Base-by-base conservation (phyloP, 2,329 filamentous ascomycete genomes). In the Diatrype stigma region DNA sequence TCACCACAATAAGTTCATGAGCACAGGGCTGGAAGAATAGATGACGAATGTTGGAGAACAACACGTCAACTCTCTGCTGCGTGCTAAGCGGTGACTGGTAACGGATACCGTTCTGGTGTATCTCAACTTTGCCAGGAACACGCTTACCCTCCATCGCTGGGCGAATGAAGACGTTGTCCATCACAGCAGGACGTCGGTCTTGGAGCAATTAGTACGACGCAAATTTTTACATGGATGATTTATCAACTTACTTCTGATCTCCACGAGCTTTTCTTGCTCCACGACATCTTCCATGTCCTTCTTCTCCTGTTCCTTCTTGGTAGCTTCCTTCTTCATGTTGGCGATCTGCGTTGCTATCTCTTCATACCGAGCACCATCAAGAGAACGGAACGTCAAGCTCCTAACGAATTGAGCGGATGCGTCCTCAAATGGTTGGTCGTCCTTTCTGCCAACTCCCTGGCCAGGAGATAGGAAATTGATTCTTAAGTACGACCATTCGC, bases 211-310 rank as follows among this genome's bases (percentile, higher is more conserved):
- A 83, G 75, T 50, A 61, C 55, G 50, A 61, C 55, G 30, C 49
- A 51, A 16, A 45, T 40, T 16, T 38, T 22, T 10, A 34, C 12
- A 23, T 3, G 28, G 37, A 34, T 32, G 11, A 14, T 22, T 40
- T 35, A n/a, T n/a, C 6, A 16, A 75, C 85, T 75, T 76, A 90
- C 89, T 96, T 77, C 94, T 82, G 60, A 97, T 92, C 67, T 96
- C 92, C 60, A 95, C 78, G 48, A 99, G 83, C 75, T 99, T 99
- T 68, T 99, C 94, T 70, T 99, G 94, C 71, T 97, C 94, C 6
- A 99, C 92, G 21, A 99, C 94, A 70, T 99, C 94, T 68, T 99
- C 94, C 88, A 99, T 88, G 62, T 99, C 93, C 75, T 99, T 99
- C 83, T 97, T 96, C 72, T 96, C 93, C 64, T 96, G 92, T 70